These are phyloP conservation scores for Knoxdaviesia capensis DNA, from an alignment of 2,329 filamentous ascomycete species.

Conservation along the genomic window DNA sequence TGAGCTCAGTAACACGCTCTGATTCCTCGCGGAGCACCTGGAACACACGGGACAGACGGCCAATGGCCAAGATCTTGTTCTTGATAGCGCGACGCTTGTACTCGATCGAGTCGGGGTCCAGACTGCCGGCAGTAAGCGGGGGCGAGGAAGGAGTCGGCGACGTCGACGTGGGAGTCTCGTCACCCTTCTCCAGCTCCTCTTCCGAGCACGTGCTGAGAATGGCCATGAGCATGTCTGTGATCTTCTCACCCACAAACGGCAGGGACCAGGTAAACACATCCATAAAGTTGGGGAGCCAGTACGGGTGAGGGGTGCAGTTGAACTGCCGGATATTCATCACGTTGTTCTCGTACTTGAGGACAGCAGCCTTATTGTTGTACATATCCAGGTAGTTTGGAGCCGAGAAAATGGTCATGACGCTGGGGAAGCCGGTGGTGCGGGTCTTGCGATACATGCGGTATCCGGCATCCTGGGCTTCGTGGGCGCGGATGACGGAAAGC, in stretches of 20 bases:
- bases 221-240: conserved; percentile 97
- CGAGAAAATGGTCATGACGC: conserved; percentile 99
- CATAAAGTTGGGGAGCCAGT: conserved; percentile 99
- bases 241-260: conserved; percentile 96
- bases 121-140: conserved; percentile 24
- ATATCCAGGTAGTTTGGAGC: conserved; percentile 97
- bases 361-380: conserved; percentile 99
- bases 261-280: conserved; percentile 99
- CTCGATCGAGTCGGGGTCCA: conserved; percentile 71
- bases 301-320: conserved; percentile 97
- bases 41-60: conserved; percentile 90
- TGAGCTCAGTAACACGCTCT: conserved; percentile 89
- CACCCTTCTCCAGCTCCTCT: conserved; percentile 73
- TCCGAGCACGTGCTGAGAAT: conserved; percentile 99
- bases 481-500: conserved; percentile 86
- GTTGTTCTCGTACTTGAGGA: conserved; percentile 98
- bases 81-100: conserved; percentile 94
- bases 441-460: conserved; percentile 99
- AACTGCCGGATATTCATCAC: conserved; percentile 99
- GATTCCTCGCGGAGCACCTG: conserved; percentile 95
- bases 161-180: conserved; percentile 53
- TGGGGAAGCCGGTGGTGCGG: conserved; percentile 90
- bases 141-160: conserved; percentile 58
- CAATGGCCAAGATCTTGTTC: conserved; percentile 98
- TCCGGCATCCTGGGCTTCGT: conserved; percentile 95